Base-by-base conservation (phyloP, 2,329 filamentous ascomycete species). In the Chalara sp. region DNA sequence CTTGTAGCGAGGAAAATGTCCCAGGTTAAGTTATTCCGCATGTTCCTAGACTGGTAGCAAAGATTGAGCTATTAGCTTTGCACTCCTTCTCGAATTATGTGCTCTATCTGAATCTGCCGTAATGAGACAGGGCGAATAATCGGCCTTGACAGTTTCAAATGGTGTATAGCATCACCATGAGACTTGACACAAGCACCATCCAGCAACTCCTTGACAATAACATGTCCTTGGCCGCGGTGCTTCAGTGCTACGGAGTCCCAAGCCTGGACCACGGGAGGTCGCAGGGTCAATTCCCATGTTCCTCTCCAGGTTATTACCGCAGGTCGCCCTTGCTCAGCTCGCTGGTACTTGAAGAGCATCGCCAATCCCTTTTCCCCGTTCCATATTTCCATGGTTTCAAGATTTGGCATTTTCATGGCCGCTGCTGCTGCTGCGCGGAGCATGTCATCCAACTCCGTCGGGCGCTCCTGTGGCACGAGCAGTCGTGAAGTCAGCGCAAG, bases 201-300 rank as follows among this genome's bases (percentile, higher is more conserved):
- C 30, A 54, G 53, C 48, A 47, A 46, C 46, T 56, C 54, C 55
- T 52, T 52, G 46, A 56, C 52, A 44, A 59, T 44, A 51, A 52
- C 41, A 47, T 32, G 40, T 54, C 53, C 47, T 46, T 53, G 40
- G 45, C 55, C 50, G 46, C 35, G 5, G 58, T 56, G 51, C 47
- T 52, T 49, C 40, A 54, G 42, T 52, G 52, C 57, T 33, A 60
- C 60, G 35, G 53, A 39, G 40, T 56, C 51, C 60, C 57, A 62
- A 56, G 54, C 54, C 50, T 61, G 51, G 49, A 58, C 40, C 31
- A 57, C 46, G 44, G 39, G 10, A 51, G 57, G 48, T 47, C 50
- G 50, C 46, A 62, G 47, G 44, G 53, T 53, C 46, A 63, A 55
- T 51, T 55, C 46, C 60, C 55, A 61, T 50, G 59, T 63, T 48